Base-by-base conservation (phyloP, 768 basidiomycete genomes). In the Hemileccinum rubropunctum region DNA sequence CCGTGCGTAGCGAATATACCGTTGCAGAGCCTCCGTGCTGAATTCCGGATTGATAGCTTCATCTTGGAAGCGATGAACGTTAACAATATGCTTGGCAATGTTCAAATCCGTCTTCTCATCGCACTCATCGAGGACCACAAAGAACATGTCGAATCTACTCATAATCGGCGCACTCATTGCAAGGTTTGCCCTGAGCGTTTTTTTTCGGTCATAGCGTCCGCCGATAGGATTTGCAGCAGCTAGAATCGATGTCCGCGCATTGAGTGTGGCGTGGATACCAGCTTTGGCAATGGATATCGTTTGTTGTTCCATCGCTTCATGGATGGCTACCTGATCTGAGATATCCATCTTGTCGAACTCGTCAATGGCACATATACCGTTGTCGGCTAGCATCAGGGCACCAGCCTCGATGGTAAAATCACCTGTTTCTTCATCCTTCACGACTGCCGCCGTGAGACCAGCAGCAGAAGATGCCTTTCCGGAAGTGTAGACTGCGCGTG, bases 271-370 rank as follows among this genome's bases (percentile, higher is more conserved):
- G 61, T 98, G 95, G 58, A 99, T 99, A 49, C 97, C 97, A 2
- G 97, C 97, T 68, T 99, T 99, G 36, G 97, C 97, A 56, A 98
- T 98, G 26, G 94, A 97, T 60, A 98, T 98, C 1, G 95, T 98
- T 73, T 98, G 95, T 72, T 98, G 95, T 84, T 98, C 95, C 95
- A 98, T 98, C 8, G 95, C 95, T 77, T 98, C 95, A 77, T 99
- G 97, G 60, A 99, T 98, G 32, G 97, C 97, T 37, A 98, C 93
- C 68, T 98, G 97, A 68, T 98, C 97, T 0, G 91, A 86, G 45
- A 98, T 84, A 67, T 98, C 95, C 97, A 99, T 99, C 72, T 99
- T 99, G 80, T 99, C 97, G 63, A 99, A 99, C 70, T 98, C 97
- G 73, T 99, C 97, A 61, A 99, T 99, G n/a, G 95, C 95, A 64